Evolutionary conservation across 2,329 filamentous ascomycete genomes (phyloP), one percentile per base, ranked within the genome.

Genomic region (Claviceps citrina): DNA sequence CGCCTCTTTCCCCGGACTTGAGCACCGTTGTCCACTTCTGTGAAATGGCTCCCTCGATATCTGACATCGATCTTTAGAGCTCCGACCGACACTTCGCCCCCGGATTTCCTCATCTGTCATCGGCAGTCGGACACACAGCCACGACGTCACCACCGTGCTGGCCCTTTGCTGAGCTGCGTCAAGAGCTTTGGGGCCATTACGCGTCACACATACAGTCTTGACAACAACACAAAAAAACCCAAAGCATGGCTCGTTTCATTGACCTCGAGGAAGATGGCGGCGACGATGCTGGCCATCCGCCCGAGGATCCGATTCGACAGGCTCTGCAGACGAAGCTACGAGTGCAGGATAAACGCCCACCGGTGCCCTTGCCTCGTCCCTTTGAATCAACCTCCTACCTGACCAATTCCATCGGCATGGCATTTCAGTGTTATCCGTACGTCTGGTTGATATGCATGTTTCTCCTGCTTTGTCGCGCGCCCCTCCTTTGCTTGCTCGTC

Each of bases 341-440:
- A 22, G 9, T n/a, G 24, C 33, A 41, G 25, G 13, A 10, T 9
- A 31, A 28, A 39, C 7, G 4, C 2, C 15, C 12, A n/a, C 20
- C 28, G 28, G 20, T 25, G 19, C 28, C 36, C 9, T 19, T 26
- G 16, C 19, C 35, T 26, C 27, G 24, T 38, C 30, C 26, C 28
- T 18, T 20, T 19, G 36, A 27, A 27, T 35, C 32, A 22, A 18
- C 28, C 20, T 22, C 39, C 20, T 20, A 36, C n/a, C 36, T 22
- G 19, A 30, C 32, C 31, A 56, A 44, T 34, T 46, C 50, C 32
- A 49, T 53, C 4, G 54, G 51, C 8, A 48, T 51, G 30, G 56
- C 58, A 2, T 55, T 62, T 40, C 51, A 53, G 40, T 60, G 58
- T 41, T 62, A 61, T 44, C 59, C 59, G 59, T 61, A 54, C 27